Conservation (phyloP, 306 rosid genomes). For the Fragaria nilgerrensis region DNA sequence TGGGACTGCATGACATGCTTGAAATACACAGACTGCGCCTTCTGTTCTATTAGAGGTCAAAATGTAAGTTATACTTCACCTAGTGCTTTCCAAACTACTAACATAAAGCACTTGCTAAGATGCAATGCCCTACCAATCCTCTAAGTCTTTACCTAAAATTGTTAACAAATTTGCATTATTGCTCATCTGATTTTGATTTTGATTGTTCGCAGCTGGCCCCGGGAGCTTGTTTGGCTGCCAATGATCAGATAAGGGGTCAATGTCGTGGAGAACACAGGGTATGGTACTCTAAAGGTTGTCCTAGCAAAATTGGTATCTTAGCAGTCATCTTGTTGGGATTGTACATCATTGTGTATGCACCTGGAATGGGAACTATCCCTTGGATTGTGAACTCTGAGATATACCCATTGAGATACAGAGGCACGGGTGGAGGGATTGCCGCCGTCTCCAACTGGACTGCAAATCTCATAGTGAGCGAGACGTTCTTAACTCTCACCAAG, state of each 20-base stretch:
- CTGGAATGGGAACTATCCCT: constrained; percentile 78
- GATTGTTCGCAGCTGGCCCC: constrained; percentile 41
- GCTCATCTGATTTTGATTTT: neutral
- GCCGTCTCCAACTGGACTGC: constrained; percentile 76
- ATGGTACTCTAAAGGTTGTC: constrained; percentile 73
- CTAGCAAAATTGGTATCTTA: constrained; percentile 63
- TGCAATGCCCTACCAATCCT: neutral
- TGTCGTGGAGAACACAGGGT: constrained; percentile 41
- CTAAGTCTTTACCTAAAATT: neutral
- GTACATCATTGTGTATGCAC: constrained; percentile 64
- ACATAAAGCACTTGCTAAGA: neutral
- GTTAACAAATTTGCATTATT: neutral
- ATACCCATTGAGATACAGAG: constrained; percentile 69
- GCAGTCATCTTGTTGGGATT: constrained; percentile 57
- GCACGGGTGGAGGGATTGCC: constrained; percentile 78
- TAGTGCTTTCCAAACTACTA: neutral
- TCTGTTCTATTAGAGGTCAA: constrained; percentile 39
- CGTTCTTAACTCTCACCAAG: constrained; percentile 57
- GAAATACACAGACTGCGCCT: constrained; percentile 49
- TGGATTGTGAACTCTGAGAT: constrained; percentile 83
- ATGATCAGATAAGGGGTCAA: constrained; percentile 22
- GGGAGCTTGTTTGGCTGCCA: constrained; percentile 63
- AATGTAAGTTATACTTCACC: constrained; percentile 37
- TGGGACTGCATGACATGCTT: constrained; percentile 82
- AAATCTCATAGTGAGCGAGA: constrained; percentile 61